Conservation (phyloP, 108 stramenopile genomes). For the Nannochloropsis gaditana region DNA sequence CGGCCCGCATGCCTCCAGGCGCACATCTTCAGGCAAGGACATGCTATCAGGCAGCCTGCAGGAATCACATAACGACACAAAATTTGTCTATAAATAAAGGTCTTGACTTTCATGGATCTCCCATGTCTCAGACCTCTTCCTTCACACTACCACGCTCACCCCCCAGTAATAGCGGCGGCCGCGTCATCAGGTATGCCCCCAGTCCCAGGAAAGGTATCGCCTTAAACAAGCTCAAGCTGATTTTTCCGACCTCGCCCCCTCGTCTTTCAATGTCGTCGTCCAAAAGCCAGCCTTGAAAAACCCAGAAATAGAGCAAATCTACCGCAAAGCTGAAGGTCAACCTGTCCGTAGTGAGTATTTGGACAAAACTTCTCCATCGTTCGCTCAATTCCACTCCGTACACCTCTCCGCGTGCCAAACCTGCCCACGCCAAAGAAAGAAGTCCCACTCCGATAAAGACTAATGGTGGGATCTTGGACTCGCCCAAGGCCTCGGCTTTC, state of each 20-base stretch:
- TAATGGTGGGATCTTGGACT: constrained; percentile 59
- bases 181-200: constrained; percentile 63
- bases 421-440: constrained; percentile 62
- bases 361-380: constrained; percentile 57
- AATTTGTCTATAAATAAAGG: too few relatives aligned
- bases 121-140: too few relatives aligned
- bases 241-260: constrained; percentile 38
- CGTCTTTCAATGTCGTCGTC: constrained; percentile 73
- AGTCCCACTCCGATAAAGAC: constrained; percentile 62
- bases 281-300: constrained; percentile 78
- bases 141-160: not conserved
- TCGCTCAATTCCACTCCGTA: constrained; percentile 61
- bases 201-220: constrained; percentile 73
- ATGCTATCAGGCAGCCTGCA: too few relatives aligned
- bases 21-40: too few relatives aligned
- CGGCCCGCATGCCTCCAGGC: too few relatives aligned
- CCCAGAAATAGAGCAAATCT: constrained; percentile 69
- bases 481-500: constrained; percentile 45
- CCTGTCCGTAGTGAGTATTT: constrained; percentile 67
- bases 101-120: too few relatives aligned
- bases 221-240: constrained; percentile 53
- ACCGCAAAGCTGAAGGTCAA: constrained; percentile 73
- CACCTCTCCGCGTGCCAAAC: constrained; percentile 58
- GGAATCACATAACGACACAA: too few relatives aligned
- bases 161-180: constrained; percentile 44